Conservation (phyloP, 192 early-diverging fungal genomes). For the Backusella mclennaniae region DNA sequence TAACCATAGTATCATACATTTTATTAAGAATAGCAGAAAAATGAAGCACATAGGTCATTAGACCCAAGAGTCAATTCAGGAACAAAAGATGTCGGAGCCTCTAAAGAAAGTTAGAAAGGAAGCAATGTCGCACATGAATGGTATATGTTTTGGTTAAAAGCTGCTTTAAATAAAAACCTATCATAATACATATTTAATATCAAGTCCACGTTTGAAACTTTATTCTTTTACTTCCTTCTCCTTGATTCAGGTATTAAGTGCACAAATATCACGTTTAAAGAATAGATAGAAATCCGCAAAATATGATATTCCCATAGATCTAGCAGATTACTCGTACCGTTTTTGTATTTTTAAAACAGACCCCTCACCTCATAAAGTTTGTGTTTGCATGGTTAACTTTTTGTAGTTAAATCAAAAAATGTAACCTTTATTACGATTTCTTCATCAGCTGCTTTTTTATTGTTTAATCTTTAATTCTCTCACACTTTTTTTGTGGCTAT, state of each 20-base stretch:
- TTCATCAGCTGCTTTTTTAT: background rate
- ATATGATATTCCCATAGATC: background rate
- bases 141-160: background rate
- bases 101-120: background rate
- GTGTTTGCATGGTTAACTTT: background rate
- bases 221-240: background rate
- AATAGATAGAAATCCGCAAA: background rate
- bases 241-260: background rate
- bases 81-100: background rate
- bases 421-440: background rate
- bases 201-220: background rate
- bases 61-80: background rate
- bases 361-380: background rate
- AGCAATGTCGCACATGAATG: background rate
- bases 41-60: background rate
- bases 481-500: background rate
- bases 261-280: background rate
- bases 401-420: background rate
- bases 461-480: background rate
- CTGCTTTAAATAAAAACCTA: background rate
- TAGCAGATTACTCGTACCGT: background rate
- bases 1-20: background rate
- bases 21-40: background rate
- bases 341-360: background rate
- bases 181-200: background rate